Conservation (phyloP, 345 rosid genomes). For the Eucalyptus pumila region DNA sequence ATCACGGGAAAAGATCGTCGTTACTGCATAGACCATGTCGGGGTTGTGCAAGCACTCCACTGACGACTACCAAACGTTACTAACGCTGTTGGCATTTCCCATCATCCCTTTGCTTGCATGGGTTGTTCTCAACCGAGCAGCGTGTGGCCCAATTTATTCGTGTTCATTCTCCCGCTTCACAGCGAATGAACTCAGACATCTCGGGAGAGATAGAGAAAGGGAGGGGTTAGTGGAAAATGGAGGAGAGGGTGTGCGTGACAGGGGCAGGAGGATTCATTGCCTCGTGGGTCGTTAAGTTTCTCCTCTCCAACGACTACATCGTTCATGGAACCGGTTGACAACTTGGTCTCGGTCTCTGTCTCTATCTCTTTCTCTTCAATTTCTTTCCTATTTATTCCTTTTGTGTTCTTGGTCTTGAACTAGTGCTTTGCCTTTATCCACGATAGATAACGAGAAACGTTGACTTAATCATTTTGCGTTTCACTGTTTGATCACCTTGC, state of each 20-base stretch:
- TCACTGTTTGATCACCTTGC: background rate
- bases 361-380: background rate
- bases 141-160: background rate
- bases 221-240: background rate
- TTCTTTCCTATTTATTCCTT: background rate
- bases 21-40: background rate
- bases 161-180: background rate
- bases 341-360: constrained; percentile 12
- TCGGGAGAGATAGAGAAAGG: background rate
- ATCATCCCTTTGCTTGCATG: background rate
- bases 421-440: background rate
- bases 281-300: constrained; percentile 56
- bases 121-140: background rate
- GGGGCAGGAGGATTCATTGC: constrained; percentile 70
- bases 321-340: constrained; percentile 63
- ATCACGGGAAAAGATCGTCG: background rate
- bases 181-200: background rate
- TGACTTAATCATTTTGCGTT: background rate
- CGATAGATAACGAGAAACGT: background rate
- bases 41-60: background rate
- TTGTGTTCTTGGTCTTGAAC: background rate
- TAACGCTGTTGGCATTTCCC: background rate
- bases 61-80: background rate
- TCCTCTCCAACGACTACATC: constrained; percentile 31
- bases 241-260: constrained; percentile 42